phyloP scores from a whole-genome alignment of 345 rosid species.

The Linum usitatissimum region DNA sequence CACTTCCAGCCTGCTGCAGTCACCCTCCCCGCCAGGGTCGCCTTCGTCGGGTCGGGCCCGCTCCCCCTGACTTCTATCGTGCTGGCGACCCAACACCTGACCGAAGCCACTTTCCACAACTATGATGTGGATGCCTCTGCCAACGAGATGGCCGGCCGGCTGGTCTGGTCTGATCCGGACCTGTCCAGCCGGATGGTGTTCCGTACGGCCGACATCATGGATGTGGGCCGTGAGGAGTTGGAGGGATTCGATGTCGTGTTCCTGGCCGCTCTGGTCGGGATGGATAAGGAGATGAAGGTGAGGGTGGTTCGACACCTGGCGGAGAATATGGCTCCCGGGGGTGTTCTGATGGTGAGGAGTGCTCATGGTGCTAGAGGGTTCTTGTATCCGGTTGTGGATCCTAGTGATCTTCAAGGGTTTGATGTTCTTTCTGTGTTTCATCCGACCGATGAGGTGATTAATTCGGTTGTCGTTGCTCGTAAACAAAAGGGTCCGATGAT shows the following conservation, averaged over 20 bases:
- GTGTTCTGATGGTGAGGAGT: slow-evolving; percentile 13
- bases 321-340: slow-evolving; percentile 17
- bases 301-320: slow-evolving; percentile 10
- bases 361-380: slow-evolving; percentile 19
- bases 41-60: slow-evolving; percentile 22
- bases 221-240: not conserved
- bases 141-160: slow-evolving; percentile 10
- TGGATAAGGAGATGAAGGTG: slow-evolving; percentile 17
- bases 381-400: slow-evolving; percentile 17
- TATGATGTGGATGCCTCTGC: slow-evolving; percentile 20
- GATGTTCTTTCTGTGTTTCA: slow-evolving; percentile 19
- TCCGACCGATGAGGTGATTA: slow-evolving; percentile 18
- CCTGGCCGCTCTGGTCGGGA: slow-evolving; percentile 22
- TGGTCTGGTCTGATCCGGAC: slow-evolving; percentile 14
- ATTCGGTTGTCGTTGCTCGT: slow-evolving; percentile 15
- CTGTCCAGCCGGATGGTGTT: slow-evolving; percentile 19
- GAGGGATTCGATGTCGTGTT: slow-evolving; percentile 9
- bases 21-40: slow-evolving; percentile 7
- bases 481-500: not conserved
- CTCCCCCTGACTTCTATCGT: slow-evolving; percentile 22
- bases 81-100: slow-evolving; percentile 12
- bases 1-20: not conserved
- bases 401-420: slow-evolving; percentile 12
- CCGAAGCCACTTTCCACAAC: slow-evolving; percentile 14
- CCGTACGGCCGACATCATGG: slow-evolving; percentile 16